Conservation (phyloP, 192 early-diverging fungal genomes). For the Phycomyces blakesleeanus region DNA sequence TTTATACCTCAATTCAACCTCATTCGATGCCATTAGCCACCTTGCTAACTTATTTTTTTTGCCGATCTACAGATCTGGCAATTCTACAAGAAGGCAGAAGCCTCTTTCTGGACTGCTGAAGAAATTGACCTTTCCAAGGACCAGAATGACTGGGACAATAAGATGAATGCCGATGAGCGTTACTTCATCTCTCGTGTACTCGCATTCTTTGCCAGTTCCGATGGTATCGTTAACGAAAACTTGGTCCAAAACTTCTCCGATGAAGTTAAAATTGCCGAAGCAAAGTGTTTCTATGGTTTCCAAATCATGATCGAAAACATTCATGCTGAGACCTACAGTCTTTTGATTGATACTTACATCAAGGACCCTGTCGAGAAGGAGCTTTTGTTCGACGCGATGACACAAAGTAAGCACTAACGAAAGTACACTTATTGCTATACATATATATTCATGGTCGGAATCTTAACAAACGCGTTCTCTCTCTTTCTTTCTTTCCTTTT, state of each 20-base stretch:
- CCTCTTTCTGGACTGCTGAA: conserved; percentile 96
- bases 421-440: not conserved
- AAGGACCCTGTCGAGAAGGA: conserved; percentile 78
- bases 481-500: not conserved
- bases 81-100: conserved; percentile 97
- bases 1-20: not conserved
- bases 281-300: conserved; percentile 93
- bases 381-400: conserved; percentile 86
- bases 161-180: conserved; percentile 79
- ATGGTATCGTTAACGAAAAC: conserved; percentile 97
- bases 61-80: conserved; percentile 70
- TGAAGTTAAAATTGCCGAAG: conserved; percentile 93
- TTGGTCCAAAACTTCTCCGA: conserved; percentile 84
- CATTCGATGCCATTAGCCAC: not conserved
- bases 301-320: conserved; percentile 99
- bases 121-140: conserved; percentile 95
- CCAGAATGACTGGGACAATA: conserved; percentile 83
- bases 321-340: conserved; percentile 92
- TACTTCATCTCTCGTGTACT: conserved; percentile 90
- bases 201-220: conserved; percentile 94
- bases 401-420: not conserved
- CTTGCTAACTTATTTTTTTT: conserved; percentile 15
- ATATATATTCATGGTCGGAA: no score
- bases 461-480: no score
- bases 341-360: conserved; percentile 94